Evolutionary conservation across 345 rosid genomes (phyloP), one percentile per base, ranked within the genome.

Genomic region (Acer campestre): DNA sequence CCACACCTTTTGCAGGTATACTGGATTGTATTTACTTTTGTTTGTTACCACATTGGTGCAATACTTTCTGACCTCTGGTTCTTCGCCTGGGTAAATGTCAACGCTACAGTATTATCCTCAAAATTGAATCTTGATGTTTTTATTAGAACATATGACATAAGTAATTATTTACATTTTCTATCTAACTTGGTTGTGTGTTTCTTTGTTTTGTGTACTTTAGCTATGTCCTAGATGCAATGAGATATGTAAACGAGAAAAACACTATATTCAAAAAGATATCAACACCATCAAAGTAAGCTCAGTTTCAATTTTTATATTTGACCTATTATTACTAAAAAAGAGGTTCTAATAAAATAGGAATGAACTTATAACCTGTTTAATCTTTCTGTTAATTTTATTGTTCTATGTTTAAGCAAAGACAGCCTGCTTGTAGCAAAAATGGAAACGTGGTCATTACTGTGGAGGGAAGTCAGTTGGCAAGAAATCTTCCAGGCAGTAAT

Each of bases 51-150:
- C 99, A 44, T 86, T 97, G 89, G 83, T 93, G 61, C 99, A 91
- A 78, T 97, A 94, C 81, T 94, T 97, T 67, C 31, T 90, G 62
- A 91, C 99, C 9, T 83, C 99, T 76, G 82, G 88, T 81, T 88
- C 98, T 82, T 94, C 99, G 71, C 99, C 99, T 18, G 98, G 99
- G 99, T 97, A 88, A 82, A 53, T 73, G 58, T 74, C 64, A 56
- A 61, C 48, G 70, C 56, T n/a, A 17, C 62, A 67, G n/a, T 48
- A 62, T 73, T 70, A 27, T 18, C 64, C 72, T 64, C 9, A 4
- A 55, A 22, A 12, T 69, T 48, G 17, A 18, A 29, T 51, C 7
- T 27, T 6, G n/a, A 49, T 40, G 12, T 17, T 56, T 29, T 66
- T 44, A 10, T 73, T 72, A 14, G 18, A 68, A 44, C 59, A 31